Conservation (phyloP, 345 rosid species). For the Sapria himalayana region DNA sequence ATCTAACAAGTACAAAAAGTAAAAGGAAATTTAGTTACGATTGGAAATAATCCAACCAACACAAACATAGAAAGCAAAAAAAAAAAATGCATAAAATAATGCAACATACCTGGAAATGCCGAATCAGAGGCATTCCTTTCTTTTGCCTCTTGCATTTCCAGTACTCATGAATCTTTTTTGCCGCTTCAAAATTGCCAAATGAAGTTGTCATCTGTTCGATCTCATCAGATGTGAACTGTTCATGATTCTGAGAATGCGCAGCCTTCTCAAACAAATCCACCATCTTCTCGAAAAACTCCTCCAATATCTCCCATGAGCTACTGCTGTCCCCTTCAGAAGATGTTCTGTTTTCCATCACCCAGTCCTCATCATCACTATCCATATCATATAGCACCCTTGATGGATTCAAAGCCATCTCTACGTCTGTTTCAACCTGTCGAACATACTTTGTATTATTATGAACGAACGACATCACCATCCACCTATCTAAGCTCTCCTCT, state of each 20-base stretch:
- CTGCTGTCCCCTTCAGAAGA: constrained; percentile 21
- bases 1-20: not conserved
- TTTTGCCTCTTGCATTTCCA: constrained; percentile 71
- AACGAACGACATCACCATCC: constrained; percentile 23
- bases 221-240: constrained; percentile 46
- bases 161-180: constrained; percentile 31
- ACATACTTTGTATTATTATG: constrained; percentile 37
- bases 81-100: not conserved
- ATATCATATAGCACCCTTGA: constrained; percentile 65
- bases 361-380: constrained; percentile 90
- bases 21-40: too few species aligned
- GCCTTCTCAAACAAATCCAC: constrained; percentile 81
- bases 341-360: constrained; percentile 22
- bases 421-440: constrained; percentile 69
- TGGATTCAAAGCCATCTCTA: constrained; percentile 82
- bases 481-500: constrained; percentile 41
- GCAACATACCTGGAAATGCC: constrained; percentile 74
- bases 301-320: constrained; percentile 21
- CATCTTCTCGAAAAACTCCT: constrained; percentile 54
- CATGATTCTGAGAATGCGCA: constrained; percentile 47
- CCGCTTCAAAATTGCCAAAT: constrained; percentile 27
- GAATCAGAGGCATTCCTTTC: constrained; percentile 70
- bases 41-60: not conserved
- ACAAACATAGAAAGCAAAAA: not conserved
- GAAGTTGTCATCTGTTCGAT: constrained; percentile 42